Evolutionary conservation across 805 yeast genomes (phyloP).

Genomic region (Debaryomyces tyrocola): DNA sequence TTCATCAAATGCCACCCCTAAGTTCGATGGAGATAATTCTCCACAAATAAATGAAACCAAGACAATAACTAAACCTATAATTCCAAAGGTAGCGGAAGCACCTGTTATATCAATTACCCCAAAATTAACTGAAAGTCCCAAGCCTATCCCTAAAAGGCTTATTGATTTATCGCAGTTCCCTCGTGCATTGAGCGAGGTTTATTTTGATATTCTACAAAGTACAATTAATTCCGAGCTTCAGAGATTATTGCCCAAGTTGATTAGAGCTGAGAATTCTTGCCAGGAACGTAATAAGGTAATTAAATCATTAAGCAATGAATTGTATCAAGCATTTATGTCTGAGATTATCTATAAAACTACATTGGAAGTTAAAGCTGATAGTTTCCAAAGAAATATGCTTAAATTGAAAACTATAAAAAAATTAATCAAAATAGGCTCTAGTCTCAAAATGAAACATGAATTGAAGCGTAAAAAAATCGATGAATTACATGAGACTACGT

Average conservation of each 20-base stretch:
- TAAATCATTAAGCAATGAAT: conserved; percentile 44
- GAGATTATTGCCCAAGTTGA: conserved; percentile 22
- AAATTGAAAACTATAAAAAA: conserved; percentile 28
- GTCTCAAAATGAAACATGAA: conserved; percentile 21
- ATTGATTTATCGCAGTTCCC: conserved; percentile 24
- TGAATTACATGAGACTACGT: conserved; percentile 28
- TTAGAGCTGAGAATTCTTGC: conserved; percentile 18
- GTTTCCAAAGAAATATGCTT: conserved; percentile 28
- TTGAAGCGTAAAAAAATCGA: conserved; percentile 30
- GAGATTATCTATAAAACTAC: conserved; percentile 51
- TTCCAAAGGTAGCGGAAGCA: neutral
- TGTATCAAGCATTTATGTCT: conserved; percentile 60
- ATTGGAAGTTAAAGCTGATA: conserved; percentile 48
- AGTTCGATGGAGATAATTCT: neutral
- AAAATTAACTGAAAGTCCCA: neutral
- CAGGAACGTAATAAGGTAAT: conserved; percentile 26
- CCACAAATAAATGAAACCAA: neutral
- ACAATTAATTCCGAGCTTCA: conserved; percentile 25
- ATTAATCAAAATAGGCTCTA: conserved; percentile 28
- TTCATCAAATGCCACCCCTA: neutral
- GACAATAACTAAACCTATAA: neutral
- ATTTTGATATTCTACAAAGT: conserved; percentile 18
- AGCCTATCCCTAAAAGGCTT: conserved; percentile 13
- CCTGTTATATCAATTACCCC: neutral
- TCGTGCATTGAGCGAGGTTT: conserved; percentile 25